Evolutionary conservation across 495 filamentous ascomycete genomes (phyloP).

Genomic region (Lophium mytilinum): DNA sequence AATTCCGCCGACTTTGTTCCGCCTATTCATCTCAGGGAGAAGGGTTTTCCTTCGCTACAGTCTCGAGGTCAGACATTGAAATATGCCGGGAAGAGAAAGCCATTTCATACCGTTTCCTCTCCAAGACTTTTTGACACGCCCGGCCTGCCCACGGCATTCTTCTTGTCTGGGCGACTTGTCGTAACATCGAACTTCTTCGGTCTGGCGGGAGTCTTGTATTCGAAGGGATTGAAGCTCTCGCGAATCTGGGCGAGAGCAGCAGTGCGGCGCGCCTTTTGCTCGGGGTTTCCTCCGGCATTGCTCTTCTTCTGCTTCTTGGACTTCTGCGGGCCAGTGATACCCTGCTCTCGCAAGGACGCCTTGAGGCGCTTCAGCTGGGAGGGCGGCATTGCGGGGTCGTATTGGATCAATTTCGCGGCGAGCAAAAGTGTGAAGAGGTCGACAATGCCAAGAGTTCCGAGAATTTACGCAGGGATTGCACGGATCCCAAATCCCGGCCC

Average conservation of each 20-base stretch:
- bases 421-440: too few species aligned
- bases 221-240: constrained; percentile 95
- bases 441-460: too few species aligned
- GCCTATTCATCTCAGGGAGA: constrained; percentile 72
- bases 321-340: constrained; percentile 78
- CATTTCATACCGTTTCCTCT: constrained; percentile 62
- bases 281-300: constrained; percentile 52
- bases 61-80: too few species aligned
- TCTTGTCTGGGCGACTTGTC: constrained; percentile 47
- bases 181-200: constrained; percentile 69
- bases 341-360: constrained; percentile 74
- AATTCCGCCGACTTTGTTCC: constrained; percentile 86
- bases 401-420: too few species aligned
- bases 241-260: constrained; percentile 74
- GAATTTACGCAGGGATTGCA: too few species aligned
- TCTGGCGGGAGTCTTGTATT: constrained; percentile 63
- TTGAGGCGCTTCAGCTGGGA: constrained; percentile 96
- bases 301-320: constrained; percentile 85
- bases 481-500: constrained; percentile 3
- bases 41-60: constrained; percentile 66
- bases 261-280: constrained; percentile 63
- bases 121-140: constrained; percentile 76
- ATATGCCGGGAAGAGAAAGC: constrained; percentile 21
- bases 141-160: constrained; percentile 58
- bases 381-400: constrained; percentile 58